Conservation (phyloP, 495 filamentous ascomycete genomes). For the Tetracladium setigerum region DNA sequence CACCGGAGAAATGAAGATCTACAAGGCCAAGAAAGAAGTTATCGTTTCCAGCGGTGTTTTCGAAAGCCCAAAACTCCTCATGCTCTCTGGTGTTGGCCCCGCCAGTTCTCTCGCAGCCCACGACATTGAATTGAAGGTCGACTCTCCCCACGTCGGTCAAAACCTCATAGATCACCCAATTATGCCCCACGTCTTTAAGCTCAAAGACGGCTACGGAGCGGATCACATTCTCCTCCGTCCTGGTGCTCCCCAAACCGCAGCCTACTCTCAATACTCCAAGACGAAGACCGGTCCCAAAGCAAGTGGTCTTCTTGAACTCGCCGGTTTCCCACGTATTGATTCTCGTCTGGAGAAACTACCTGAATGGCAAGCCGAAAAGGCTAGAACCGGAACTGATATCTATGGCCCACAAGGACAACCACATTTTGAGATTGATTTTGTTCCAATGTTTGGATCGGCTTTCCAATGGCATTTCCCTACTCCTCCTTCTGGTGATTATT, state of each 20-base stretch:
- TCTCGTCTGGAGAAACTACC: constrained; percentile 37
- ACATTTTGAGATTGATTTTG: constrained; percentile 60
- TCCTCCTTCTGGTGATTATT: constrained; percentile 36
- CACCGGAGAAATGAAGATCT: constrained; percentile 2
- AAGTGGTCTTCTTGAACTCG: constrained; percentile 42
- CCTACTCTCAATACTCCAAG: constrained; percentile 34
- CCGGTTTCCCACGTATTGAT: constrained; percentile 44
- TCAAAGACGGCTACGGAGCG: constrained; percentile 47
- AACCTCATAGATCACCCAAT: constrained; percentile 54
- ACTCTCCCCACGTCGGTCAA: constrained; percentile 51
- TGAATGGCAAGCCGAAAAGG: constrained; percentile 42
- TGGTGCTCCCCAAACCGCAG: constrained; percentile 33
- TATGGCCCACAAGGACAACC: constrained; percentile 53
- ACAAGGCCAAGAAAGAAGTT: constrained; percentile 17
- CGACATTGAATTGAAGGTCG: constrained; percentile 44
- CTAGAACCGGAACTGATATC: constrained; percentile 46
- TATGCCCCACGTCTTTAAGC: constrained; percentile 40
- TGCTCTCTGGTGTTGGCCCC: constrained; percentile 17
- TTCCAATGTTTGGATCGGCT: constrained; percentile 49
- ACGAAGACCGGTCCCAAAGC: constrained; percentile 38
- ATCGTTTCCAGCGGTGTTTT: constrained; percentile 14
- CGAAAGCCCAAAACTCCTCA: constrained; percentile 13
- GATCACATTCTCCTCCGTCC: constrained; percentile 46
- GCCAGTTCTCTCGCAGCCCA: constrained; percentile 29
- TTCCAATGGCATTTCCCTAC: constrained; percentile 58